phyloP scores from a whole-genome alignment of 768 basidiomycete genomes.

The Vararia minispora region DNA sequence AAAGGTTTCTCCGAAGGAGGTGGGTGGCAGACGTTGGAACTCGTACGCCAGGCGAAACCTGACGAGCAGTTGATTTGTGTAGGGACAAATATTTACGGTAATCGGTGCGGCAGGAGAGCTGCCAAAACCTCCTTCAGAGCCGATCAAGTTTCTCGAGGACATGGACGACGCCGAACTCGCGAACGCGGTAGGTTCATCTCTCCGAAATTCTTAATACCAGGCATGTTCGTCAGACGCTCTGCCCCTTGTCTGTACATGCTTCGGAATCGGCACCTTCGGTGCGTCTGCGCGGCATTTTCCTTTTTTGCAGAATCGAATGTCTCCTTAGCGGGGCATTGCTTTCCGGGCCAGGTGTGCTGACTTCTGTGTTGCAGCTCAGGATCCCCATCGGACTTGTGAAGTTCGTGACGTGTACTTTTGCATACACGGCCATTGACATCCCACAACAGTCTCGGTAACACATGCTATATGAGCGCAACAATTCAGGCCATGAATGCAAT shows the following conservation, averaged over 20 bases:
- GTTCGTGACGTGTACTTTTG: conserved; percentile 20
- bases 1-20: conserved; percentile 75
- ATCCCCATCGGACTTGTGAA: conserved; percentile 78
- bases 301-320: background rate
- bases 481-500: conserved; percentile 90
- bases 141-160: conserved; percentile 83
- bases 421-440: conserved; percentile 2
- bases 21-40: conserved; percentile 25
- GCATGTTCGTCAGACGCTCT: too few species aligned
- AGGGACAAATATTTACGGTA: conserved; percentile 89
- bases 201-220: background rate
- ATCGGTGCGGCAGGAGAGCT: conserved; percentile 91
- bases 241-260: background rate
- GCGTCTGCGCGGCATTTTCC: background rate
- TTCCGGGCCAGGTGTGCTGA: too few species aligned
- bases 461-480: conserved; percentile 96
- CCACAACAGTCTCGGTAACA: conserved; percentile 57
- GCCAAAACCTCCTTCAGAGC: conserved; percentile 75
- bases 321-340: too few species aligned
- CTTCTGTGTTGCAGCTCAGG: conserved; percentile 54
- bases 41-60: background rate
- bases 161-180: conserved; percentile 79
- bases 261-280: background rate
- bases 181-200: conserved; percentile 45
- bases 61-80: conserved; percentile 3